Percentiles rank a stretch among this genome's conserved stretches.
Evolutionary conservation across 768 basidiomycete species (phyloP).

Genomic region (Suillus decipiens): DNA sequence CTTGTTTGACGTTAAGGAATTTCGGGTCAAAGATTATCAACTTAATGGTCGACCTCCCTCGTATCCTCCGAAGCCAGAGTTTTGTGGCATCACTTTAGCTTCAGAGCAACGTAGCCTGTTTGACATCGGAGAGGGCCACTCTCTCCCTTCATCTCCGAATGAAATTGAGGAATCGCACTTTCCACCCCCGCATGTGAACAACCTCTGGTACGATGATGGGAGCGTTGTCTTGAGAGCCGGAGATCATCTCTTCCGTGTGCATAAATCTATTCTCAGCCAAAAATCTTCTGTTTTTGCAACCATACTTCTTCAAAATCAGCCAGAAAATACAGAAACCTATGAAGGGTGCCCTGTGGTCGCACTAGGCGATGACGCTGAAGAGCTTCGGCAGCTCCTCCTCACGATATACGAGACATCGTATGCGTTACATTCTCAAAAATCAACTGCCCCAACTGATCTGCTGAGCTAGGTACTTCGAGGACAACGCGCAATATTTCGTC

Average conservation of each 20-base stretch:
- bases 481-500: neutral
- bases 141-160: neutral
- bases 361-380: neutral
- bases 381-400: neutral
- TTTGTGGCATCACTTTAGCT: neutral
- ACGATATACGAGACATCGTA: neutral
- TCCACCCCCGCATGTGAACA: neutral
- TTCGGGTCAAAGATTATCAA: neutral
- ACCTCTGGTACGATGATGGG: neutral
- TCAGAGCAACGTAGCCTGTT: neutral
- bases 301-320: neutral
- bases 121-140: neutral
- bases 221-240: neutral
- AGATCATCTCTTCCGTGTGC: neutral
- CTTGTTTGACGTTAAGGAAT: neutral
- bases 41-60: slow-evolving; percentile 1
- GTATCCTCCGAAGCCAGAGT: neutral
- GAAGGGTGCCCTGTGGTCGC: neutral
- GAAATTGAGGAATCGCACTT: neutral
- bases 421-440: neutral
- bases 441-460: neutral
- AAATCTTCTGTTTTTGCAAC: slow-evolving; percentile 4
- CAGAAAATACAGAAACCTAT: neutral
- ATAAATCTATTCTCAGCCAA: neutral
- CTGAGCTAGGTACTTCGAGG: neutral